Evolutionary conservation across 257 asterid species (phyloP).

Genomic region (Petrea volubilis): DNA sequence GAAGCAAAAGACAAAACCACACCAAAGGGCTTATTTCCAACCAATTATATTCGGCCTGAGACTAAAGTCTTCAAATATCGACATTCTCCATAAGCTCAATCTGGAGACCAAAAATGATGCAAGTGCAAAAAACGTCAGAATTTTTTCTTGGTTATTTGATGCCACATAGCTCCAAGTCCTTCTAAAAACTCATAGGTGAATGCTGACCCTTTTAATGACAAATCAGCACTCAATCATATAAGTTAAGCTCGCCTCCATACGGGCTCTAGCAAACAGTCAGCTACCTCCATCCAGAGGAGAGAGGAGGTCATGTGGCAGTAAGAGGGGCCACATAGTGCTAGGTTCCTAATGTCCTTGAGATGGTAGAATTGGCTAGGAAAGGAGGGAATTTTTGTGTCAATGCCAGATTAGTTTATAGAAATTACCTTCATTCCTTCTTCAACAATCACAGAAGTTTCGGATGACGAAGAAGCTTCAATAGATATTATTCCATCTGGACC

Average conservation of each 20-base stretch:
- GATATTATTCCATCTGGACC: conserved; percentile 90
- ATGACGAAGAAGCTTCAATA: conserved; percentile 80
- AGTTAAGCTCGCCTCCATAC: not conserved
- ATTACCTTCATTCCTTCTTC: conserved; percentile 99
- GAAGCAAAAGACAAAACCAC: not conserved
- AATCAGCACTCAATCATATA: not conserved
- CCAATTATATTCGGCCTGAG: not conserved
- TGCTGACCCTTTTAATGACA: not conserved
- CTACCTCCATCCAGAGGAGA: not conserved
- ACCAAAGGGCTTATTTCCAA: not conserved
- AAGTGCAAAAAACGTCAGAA: not conserved
- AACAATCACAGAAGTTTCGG: conserved; percentile 67
- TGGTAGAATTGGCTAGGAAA: conserved; percentile 2
- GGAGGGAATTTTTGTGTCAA: not conserved
- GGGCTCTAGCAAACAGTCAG: not conserved
- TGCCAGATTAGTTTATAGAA: not conserved
- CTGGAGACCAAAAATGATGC: not conserved
- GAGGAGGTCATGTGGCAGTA: not conserved
- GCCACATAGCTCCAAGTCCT: not conserved
- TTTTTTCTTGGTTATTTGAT: not conserved
- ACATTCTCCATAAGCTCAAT: not conserved
- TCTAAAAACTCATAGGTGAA: not conserved
- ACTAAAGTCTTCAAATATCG: not conserved
- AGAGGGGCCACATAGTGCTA: not conserved
- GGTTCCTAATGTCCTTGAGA: not conserved